Conservation (phyloP, 2,329 filamentous ascomycete genomes). For the Penicillium decumbens region DNA sequence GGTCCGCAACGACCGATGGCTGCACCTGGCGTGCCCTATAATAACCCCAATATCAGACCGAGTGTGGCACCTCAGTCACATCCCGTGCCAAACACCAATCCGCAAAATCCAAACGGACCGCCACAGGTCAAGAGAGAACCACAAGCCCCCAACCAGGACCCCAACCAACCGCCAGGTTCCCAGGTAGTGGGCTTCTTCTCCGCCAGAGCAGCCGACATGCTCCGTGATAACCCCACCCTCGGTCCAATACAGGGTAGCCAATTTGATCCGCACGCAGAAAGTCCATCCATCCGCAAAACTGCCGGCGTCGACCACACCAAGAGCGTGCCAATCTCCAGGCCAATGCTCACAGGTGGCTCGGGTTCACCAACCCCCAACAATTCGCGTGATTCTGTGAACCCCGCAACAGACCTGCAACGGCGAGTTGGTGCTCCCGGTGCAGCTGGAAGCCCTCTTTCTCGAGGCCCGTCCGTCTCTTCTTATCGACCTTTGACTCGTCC, state of each 20-base stretch:
- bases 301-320: constrained; percentile 77
- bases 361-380: constrained; percentile 31
- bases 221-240: constrained; percentile 50
- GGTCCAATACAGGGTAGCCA: constrained; percentile 46
- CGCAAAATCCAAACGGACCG: constrained; percentile 15
- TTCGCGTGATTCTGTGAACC: constrained; percentile 35
- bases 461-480: constrained; percentile 36
- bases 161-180: constrained; percentile 28
- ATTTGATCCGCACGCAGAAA: constrained; percentile 72
- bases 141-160: constrained; percentile 20
- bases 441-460: constrained; percentile 31
- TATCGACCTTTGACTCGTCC: constrained; percentile 46
- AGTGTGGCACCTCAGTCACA: constrained; percentile 17
- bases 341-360: constrained; percentile 31
- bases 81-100: constrained; percentile 6
- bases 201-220: constrained; percentile 58
- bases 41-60: constrained; percentile 18
- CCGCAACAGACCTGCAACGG: constrained; percentile 32
- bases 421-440: constrained; percentile 34
- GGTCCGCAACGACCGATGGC: constrained; percentile 19
- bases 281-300: constrained; percentile 83
- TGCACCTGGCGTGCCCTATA: constrained; percentile 18
- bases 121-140: constrained; percentile 26
- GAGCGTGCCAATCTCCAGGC: constrained; percentile 65
- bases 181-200: constrained; percentile 60